phyloP scores from a whole-genome alignment of 352 stramenopile species.

The Globisporangium acanthophoron region DNA sequence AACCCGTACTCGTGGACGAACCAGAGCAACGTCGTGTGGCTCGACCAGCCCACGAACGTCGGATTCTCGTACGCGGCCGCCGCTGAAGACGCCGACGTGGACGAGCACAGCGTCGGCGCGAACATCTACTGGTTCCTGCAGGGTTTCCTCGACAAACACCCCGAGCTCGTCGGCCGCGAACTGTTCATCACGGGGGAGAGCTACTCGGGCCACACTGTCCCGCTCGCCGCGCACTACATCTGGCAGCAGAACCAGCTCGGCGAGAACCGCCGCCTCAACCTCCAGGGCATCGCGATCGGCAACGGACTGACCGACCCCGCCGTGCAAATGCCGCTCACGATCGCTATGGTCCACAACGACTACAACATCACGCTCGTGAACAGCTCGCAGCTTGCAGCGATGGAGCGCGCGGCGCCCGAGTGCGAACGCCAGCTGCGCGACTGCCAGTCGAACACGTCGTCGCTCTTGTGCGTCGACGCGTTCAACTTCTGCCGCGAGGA shows the following conservation, averaged over 20 bases:
- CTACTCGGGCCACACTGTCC: conserved; percentile 36
- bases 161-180: conserved; percentile 19
- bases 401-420: conserved; percentile 23
- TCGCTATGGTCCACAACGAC: conserved; percentile 60
- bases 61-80: conserved; percentile 26
- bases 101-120: conserved; percentile 31
- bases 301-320: conserved; percentile 30
- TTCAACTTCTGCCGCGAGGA: conserved; percentile 31
- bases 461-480: conserved; percentile 23
- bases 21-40: conserved; percentile 31
- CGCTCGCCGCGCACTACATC: conserved; percentile 25
- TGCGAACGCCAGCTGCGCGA: conserved; percentile 14
- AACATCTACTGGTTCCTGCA: conserved; percentile 39
- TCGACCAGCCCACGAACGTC: conserved; percentile 31
- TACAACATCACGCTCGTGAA: conserved; percentile 68
- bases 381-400: conserved; percentile 18
- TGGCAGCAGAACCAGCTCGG: conserved; percentile 15
- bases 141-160: conserved; percentile 27
- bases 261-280: conserved; percentile 14
- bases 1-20: conserved; percentile 39
- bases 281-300: conserved; percentile 34
- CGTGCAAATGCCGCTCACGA: conserved; percentile 27
- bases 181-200: conserved; percentile 37
- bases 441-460: conserved; percentile 1
- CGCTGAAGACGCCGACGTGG: conserved; percentile 17